Percentiles rank a stretch among this genome's conserved stretches.
Conservation (phyloP, 2,329 filamentous ascomycete genomes). For the Neodidymelliopsis sp. region DNA sequence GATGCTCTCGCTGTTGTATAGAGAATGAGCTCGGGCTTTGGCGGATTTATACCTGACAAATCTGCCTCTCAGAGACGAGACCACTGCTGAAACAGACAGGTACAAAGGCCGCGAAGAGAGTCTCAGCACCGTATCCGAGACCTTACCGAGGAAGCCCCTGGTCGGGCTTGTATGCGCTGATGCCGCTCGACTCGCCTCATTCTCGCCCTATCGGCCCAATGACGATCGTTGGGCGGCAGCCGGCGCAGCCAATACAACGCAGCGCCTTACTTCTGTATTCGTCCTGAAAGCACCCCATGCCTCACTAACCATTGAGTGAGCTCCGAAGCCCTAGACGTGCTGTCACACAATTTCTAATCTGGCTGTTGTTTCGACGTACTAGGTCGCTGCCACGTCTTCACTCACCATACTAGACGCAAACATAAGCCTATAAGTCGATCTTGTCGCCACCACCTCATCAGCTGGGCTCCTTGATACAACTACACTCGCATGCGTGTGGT, state of each 20-base stretch:
- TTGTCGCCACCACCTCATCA: constrained; percentile 31
- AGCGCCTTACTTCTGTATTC: constrained; percentile 19
- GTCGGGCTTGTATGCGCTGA: constrained; percentile 39
- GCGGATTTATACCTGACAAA: constrained; percentile 31
- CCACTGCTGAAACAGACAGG: constrained; percentile 21
- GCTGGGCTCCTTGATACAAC: constrained; percentile 5
- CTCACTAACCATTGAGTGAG: constrained; percentile 12
- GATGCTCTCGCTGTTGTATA: constrained; percentile 20
- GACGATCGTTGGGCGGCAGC: constrained; percentile 35
- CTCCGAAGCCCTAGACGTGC: constrained; percentile 6
- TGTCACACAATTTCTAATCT: constrained; percentile 17
- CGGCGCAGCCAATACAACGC: constrained; percentile 23
- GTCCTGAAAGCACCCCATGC: constrained; percentile 14
- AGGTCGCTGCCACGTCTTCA: constrained; percentile 33
- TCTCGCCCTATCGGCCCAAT: constrained; percentile 39
- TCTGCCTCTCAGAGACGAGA: constrained; percentile 14
- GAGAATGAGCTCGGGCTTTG: constrained; percentile 28
- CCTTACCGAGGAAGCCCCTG: constrained; percentile 16
- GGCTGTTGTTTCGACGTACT: constrained; percentile 17
- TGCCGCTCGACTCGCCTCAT: constrained; percentile 43
- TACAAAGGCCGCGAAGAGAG: constrained; percentile 11
- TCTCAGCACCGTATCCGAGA: constrained; percentile 8
- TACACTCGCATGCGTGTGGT: neutral
- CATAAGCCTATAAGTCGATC: constrained; percentile 33
- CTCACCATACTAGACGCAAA: constrained; percentile 10